These are phyloP conservation scores for Moesziomyces globuligerus DNA, from an alignment of 1,284 basidiomycete species.

Conservation along the genomic window DNA sequence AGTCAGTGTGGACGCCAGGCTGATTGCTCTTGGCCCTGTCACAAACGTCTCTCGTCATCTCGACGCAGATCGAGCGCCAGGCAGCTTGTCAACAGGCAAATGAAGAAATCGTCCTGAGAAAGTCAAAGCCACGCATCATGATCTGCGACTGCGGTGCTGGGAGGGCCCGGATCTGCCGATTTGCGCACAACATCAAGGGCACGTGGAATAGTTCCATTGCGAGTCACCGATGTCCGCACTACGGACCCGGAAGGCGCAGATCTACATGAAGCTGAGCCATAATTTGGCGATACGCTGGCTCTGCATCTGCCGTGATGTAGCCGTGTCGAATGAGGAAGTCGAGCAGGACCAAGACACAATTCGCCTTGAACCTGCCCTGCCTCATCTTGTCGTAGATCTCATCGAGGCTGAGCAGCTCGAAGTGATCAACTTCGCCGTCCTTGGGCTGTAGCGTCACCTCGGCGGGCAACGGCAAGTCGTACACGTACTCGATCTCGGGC, in stretches of 20 bases:
- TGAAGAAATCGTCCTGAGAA: too few species aligned
- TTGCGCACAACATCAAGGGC: too few species aligned
- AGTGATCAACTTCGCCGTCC: constrained; percentile 93
- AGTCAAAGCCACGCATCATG: too few species aligned
- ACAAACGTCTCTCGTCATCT: too few species aligned
- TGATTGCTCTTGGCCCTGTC: too few species aligned
- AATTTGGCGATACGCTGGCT: constrained; percentile 79
- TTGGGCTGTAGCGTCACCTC: constrained; percentile 76
- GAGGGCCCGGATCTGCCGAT: too few species aligned
- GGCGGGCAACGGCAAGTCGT: constrained; percentile 58
- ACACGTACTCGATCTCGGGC: constrained; percentile 65
- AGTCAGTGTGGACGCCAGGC: too few species aligned
- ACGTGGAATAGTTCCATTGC: too few species aligned
- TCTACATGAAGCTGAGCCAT: constrained; percentile 76
- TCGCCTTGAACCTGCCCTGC: constrained; percentile 81
- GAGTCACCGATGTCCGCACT: too few species aligned
- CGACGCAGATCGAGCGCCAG: too few species aligned
- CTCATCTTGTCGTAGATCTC: constrained; percentile 56
- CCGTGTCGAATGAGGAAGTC: constrained; percentile 85
- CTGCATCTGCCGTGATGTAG: constrained; percentile 79
- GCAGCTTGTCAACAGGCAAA: too few species aligned
- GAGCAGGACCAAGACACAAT: constrained; percentile 83
- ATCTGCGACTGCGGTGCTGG: too few species aligned
- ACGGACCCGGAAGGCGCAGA: constrained; percentile 69
- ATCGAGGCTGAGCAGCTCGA: constrained; percentile 71